Conservation (phyloP, 129 eudicot genomes). For the Kitagawia praeruptora region DNA sequence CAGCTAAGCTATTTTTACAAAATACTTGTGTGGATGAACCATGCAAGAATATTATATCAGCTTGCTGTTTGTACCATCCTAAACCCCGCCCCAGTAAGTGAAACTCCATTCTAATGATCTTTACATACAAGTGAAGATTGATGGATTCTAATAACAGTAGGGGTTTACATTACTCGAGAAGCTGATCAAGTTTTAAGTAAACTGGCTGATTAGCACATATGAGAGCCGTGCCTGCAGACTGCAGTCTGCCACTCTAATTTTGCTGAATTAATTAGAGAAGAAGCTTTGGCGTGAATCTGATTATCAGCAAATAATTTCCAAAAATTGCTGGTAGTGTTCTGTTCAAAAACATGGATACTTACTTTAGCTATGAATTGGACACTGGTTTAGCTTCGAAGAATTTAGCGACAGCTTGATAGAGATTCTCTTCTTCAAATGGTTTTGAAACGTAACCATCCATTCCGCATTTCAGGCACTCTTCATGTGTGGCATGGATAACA, state of each 20-base stretch:
- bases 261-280: background rate
- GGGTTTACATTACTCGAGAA: background rate
- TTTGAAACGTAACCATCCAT: constrained; percentile 90
- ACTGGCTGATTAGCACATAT: background rate
- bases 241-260: background rate
- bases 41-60: too few relatives aligned
- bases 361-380: background rate
- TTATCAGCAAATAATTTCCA: background rate
- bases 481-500: constrained; percentile 79
- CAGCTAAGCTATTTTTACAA: too few relatives aligned
- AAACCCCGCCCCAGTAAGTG: too few relatives aligned
- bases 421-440: constrained; percentile 78
- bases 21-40: too few relatives aligned
- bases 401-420: constrained; percentile 69
- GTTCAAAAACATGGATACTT: background rate
- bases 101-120: too few relatives aligned
- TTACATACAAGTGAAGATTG: background rate
- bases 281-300: background rate
- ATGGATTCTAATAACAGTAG: background rate
- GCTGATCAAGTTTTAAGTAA: background rate
- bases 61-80: background rate
- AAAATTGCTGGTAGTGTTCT: background rate
- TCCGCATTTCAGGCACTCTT: constrained; percentile 59
- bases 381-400: constrained; percentile 52
- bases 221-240: background rate